Evolutionary conservation across 2,329 filamentous ascomycete species (phyloP), one percentile per base, ranked within the genome.

Genomic region (Phyllosticta citrichinensis): DNA sequence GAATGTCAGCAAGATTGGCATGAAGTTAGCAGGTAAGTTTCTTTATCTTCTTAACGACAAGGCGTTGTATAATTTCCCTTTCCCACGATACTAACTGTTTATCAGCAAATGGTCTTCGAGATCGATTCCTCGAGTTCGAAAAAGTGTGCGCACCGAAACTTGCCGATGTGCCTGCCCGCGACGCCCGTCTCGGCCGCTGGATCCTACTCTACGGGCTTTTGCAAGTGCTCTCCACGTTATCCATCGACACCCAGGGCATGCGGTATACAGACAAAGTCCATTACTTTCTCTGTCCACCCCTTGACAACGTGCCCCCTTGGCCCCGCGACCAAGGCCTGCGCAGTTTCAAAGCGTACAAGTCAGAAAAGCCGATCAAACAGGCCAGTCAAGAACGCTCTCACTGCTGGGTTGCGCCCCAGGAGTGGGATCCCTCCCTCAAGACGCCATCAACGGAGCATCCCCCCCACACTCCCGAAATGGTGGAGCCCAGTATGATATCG

Each of bases 111-210:
- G 66, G 68, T 8, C 67, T 77, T 1, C 71, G 76, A 56, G 75
- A 77, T 62, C 66, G 67, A n/a, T 75, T 77, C 59, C 68, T 73
- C 33, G 66, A 69, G 20, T 76, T 75, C 67, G 75, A 78, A 62
- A 71, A 76, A 51, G 68, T 65, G 2, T 63, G 40, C 8, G 67
- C 71, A 2, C 17, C 60, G 1, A 66, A 71, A 30, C 65, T 74
- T 19, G 69, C 72, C 1, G 73, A 74, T 2, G 70, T 74, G 24
- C 69, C 74, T 0, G 73, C 74, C 2, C 70, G 71, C 20, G 73
- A 76, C 64, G 75, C 74, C 40, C 74, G 76, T 19, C 70, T 76
- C 30, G 76, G 75, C 19, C 73, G 74, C 14, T 78, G 76, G 76
- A 66, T 77, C 22, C 71, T 77, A 8, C 65, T 78, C 25, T 76